These are phyloP conservation scores for Nakazawaea ernobii DNA, from an alignment of 805 yeast species.

Conservation along the genomic window DNA sequence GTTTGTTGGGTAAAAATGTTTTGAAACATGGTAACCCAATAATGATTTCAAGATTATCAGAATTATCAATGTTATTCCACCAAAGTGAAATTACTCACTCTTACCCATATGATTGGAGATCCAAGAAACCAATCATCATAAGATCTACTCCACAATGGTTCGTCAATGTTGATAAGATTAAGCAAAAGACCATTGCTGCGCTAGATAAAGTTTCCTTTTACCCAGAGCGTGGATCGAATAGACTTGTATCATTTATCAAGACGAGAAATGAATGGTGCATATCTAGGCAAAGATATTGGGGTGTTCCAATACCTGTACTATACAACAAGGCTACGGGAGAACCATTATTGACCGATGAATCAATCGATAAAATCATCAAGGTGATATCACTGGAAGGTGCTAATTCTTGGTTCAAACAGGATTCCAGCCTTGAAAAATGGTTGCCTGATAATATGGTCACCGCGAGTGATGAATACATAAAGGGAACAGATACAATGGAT, in stretches of 20 bases:
- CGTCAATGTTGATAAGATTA: slow-evolving; percentile 74
- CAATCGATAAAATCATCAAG: slow-evolving; percentile 52
- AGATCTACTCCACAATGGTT: slow-evolving; percentile 98
- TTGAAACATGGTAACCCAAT: slow-evolving; percentile 49
- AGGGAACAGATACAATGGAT: slow-evolving; percentile 92
- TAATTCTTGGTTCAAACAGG: slow-evolving; percentile 72
- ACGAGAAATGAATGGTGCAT: slow-evolving; percentile 96
- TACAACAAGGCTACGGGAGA: slow-evolving; percentile 56
- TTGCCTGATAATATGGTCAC: slow-evolving; percentile 44
- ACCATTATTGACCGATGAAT: slow-evolving; percentile 52
- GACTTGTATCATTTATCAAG: slow-evolving; percentile 66
- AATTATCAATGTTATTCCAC: slow-evolving; percentile 39
- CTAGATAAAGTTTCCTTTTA: slow-evolving; percentile 58
- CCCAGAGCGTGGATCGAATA: slow-evolving; percentile 67
- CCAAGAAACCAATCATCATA: slow-evolving; percentile 90
- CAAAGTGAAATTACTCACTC: slow-evolving; percentile 58
- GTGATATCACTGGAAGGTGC: slow-evolving; percentile 57
- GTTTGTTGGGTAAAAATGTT: slow-evolving; percentile 53
- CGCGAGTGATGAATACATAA: slow-evolving; percentile 38
- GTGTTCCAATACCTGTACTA: slow-evolving; percentile 92
- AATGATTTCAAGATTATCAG: slow-evolving; percentile 39
- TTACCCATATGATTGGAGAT: slow-evolving; percentile 97
- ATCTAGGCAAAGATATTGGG: slow-evolving; percentile 95
- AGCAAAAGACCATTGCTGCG: slow-evolving; percentile 53
- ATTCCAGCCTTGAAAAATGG: slow-evolving; percentile 58